Conservation (phyloP, 345 rosid genomes). For the Aurinia saxatilis region DNA sequence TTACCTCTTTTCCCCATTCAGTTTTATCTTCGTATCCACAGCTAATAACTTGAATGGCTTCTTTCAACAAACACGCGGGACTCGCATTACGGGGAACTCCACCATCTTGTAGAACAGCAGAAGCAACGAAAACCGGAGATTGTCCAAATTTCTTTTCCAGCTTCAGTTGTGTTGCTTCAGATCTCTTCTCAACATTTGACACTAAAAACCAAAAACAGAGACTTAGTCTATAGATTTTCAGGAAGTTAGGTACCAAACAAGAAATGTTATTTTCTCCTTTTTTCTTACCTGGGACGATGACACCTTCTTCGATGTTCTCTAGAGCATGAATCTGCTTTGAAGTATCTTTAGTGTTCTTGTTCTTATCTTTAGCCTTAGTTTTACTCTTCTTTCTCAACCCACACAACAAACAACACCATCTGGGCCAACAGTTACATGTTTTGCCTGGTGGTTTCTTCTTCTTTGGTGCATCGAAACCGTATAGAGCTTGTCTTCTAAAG, state of each 20-base stretch:
- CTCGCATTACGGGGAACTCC: conserved; percentile 68
- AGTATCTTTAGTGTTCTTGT: conserved; percentile 56
- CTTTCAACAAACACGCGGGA: conserved; percentile 69
- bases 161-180: conserved; percentile 50
- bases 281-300: conserved; percentile 39
- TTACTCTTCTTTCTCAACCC: conserved; percentile 72
- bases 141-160: conserved; percentile 93
- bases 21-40: conserved; percentile 98
- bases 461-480: conserved; percentile 78
- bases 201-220: conserved; percentile 30
- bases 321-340: conserved; percentile 90
- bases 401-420: conserved; percentile 76
- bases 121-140: conserved; percentile 85
- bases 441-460: conserved; percentile 83
- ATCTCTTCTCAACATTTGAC: conserved; percentile 39
- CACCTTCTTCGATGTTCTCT: conserved; percentile 73
- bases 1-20: conserved; percentile 98
- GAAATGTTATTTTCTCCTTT: neutral
- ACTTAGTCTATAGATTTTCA: neutral
- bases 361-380: conserved; percentile 44
- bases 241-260: neutral
- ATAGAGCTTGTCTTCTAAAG: conserved; percentile 90
- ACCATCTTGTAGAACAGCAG: conserved; percentile 64
- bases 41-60: conserved; percentile 97
- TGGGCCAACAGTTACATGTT: conserved; percentile 97